phyloP scores from a whole-genome alignment of 2,329 filamentous ascomycete genomes.

The Nigrograna mackinnonii region DNA sequence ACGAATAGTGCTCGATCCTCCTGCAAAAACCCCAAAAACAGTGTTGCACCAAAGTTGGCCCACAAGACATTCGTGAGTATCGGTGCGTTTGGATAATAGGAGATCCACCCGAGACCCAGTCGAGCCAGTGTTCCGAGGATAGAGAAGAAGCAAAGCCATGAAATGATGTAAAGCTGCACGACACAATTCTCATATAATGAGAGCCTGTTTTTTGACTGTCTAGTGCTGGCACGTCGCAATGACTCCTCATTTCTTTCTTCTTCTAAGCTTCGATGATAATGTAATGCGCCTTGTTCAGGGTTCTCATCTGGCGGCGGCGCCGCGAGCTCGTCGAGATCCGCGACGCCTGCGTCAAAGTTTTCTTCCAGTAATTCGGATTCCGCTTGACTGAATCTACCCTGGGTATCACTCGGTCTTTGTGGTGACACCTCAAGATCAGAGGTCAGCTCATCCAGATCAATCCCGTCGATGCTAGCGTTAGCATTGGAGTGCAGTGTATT shows the following conservation, averaged over 20 bases:
- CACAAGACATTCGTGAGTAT: slow-evolving; percentile 76
- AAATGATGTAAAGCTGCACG: slow-evolving; percentile 63
- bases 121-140: slow-evolving; percentile 83
- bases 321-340: slow-evolving; percentile 24
- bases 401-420: too few relatives aligned
- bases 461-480: too few relatives aligned
- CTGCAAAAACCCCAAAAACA: slow-evolving; percentile 82
- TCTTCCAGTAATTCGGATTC: too few relatives aligned
- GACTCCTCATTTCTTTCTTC: slow-evolving; percentile 1
- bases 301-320: slow-evolving; percentile 51
- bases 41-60: slow-evolving; percentile 82
- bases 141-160: slow-evolving; percentile 84
- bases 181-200: not conserved
- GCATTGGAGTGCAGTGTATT: too few relatives aligned
- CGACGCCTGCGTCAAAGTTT: too few relatives aligned
- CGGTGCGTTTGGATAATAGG: slow-evolving; percentile 77
- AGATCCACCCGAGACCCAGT: slow-evolving; percentile 77
- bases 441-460: too few relatives aligned
- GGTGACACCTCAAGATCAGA: too few relatives aligned
- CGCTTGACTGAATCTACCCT: too few relatives aligned
- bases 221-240: slow-evolving; percentile 4
- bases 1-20: slow-evolving; percentile 77
- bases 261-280: slow-evolving; percentile 13
- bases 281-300: slow-evolving; percentile 39
- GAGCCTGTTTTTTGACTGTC: not conserved